These are phyloP conservation scores for Cubamyces sp. DNA, from an alignment of 768 basidiomycete species.

Conservation along the genomic window DNA sequence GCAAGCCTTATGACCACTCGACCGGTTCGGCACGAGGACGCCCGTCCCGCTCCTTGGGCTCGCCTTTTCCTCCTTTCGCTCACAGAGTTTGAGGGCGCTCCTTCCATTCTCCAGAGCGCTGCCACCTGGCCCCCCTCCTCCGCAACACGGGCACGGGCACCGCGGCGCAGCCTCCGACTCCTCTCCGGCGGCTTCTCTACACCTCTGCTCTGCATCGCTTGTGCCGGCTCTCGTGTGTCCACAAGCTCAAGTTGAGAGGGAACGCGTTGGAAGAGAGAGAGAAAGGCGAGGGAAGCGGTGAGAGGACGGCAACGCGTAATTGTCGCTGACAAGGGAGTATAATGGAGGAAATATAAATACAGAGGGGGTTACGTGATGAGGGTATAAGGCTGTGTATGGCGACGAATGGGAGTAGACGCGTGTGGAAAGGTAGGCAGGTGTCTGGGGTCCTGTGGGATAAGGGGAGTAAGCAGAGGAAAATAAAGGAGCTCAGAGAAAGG, in stretches of 20 bases:
- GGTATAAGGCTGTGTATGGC: constrained; percentile 13
- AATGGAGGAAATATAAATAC: constrained; percentile 9
- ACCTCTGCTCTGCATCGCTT: not conserved
- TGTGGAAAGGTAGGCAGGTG: constrained; percentile 19
- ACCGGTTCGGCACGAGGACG: constrained; percentile 24
- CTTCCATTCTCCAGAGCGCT: constrained; percentile 22
- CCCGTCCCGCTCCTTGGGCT: constrained; percentile 1
- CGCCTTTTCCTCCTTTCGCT: constrained; percentile 1
- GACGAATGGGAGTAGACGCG: constrained; percentile 10
- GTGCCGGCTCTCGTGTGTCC: not conserved
- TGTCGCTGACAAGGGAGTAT: constrained; percentile 10
- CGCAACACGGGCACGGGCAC: constrained; percentile 1
- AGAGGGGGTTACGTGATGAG: constrained; percentile 19
- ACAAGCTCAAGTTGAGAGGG: too few relatives aligned
- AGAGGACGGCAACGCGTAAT: not conserved
- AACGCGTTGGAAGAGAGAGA: not conserved
- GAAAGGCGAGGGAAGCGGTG: not conserved
- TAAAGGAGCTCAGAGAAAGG: constrained; percentile 24
- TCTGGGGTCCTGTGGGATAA: constrained; percentile 20
- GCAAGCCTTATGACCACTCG: constrained; percentile 25
- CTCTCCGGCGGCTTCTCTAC: not conserved
- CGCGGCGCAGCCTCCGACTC: constrained; percentile 2
- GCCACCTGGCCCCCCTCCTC: constrained; percentile 2
- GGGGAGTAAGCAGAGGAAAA: constrained; percentile 23
- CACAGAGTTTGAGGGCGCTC: constrained; percentile 25